Base-by-base conservation (phyloP, 2,329 filamentous ascomycete species). In the Atkinsonella texensis region DNA sequence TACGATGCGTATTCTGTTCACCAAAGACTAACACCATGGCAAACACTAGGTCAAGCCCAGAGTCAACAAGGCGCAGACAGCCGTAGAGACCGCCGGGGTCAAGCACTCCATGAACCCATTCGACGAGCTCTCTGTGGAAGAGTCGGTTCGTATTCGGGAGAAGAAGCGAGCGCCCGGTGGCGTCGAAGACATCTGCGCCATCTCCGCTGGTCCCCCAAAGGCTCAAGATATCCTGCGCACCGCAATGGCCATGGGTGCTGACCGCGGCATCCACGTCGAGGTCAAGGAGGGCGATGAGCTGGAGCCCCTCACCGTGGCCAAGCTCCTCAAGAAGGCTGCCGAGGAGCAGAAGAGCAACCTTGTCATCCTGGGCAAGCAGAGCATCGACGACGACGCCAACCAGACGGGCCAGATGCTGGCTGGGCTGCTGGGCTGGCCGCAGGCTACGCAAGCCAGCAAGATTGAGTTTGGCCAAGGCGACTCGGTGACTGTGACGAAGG, bases 21-120 rank as follows among this genome's bases (percentile, higher is more conserved):
- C 35, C 35, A 42, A 42, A 28, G 28, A 42, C 40, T 42, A 42
- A 42, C 40, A 12, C 23, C 15, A 56, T 41, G 51, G 35, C 44
- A 38, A 38, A 28, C 28, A 46, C 31, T 28, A 84, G 81, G 79
- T 84, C 74, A 84, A 83, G 64, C 80, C 80, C 52, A 79, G 81
- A 59, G 79, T 84, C 67, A 84, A 84, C 74, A 84, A 83, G 68
- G 71, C 80, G 62, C 77, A 80, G 71, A 96, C 91, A 55, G 91
- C 83, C 65, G 85, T 98, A 71, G 91, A 96, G 72, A 95, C 87
- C 51, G 78, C 84, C 57, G 87, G 87, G 60, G 89, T 97, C 64
- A 97, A 97, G 73, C 91, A 97, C 79, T 90, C 85, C 67, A 91
- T 98, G 81, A 98, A 97, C 77, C 93, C 93, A 18, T 98, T 98